These are phyloP conservation scores for Macrolepiota dolichaula DNA, from an alignment of 768 basidiomycete genomes.

Conservation along the genomic window DNA sequence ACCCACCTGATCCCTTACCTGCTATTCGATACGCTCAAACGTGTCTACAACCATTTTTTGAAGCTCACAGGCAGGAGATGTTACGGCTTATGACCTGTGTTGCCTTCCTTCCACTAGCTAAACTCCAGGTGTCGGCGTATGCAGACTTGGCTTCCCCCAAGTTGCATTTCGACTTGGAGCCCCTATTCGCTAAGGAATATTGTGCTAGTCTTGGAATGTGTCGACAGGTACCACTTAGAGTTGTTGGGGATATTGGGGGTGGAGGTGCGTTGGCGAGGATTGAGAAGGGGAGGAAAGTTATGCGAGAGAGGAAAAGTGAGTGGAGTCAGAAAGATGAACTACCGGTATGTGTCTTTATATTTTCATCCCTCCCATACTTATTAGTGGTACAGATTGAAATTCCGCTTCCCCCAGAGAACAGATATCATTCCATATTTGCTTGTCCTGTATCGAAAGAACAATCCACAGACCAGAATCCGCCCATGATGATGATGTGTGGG, in stretches of 20 bases:
- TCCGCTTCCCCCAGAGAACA: conserved; percentile 76
- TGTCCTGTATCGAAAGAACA: conserved; percentile 99
- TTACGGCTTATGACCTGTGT: conserved; percentile 67
- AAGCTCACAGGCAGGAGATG: conserved; percentile 60
- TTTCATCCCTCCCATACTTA: background rate
- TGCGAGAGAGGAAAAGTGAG: conserved; percentile 90
- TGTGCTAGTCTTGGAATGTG: conserved; percentile 88
- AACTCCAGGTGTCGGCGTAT: conserved; percentile 69
- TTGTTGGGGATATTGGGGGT: conserved; percentile 90
- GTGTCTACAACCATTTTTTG: conserved; percentile 61
- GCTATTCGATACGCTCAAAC: conserved; percentile 76
- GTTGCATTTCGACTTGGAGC: conserved; percentile 74
- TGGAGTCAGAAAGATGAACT: conserved; percentile 89
- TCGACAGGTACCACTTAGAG: conserved; percentile 80
- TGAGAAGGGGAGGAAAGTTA: conserved; percentile 90
- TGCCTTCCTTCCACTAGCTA: conserved; percentile 65
- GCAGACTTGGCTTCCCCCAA: conserved; percentile 68
- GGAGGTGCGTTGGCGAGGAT: conserved; percentile 89
- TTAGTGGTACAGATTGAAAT: conserved; percentile 79
- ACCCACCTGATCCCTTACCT: conserved; percentile 50
- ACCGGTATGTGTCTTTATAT: conserved; percentile 51
- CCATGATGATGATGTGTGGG: conserved; percentile 97
- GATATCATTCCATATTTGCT: conserved; percentile 96
- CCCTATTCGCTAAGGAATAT: conserved; percentile 85
- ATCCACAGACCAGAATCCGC: conserved; percentile 88